These are phyloP conservation scores for Fraxinus albicans DNA, from an alignment of 305 asterid species.

Conservation along the genomic window DNA sequence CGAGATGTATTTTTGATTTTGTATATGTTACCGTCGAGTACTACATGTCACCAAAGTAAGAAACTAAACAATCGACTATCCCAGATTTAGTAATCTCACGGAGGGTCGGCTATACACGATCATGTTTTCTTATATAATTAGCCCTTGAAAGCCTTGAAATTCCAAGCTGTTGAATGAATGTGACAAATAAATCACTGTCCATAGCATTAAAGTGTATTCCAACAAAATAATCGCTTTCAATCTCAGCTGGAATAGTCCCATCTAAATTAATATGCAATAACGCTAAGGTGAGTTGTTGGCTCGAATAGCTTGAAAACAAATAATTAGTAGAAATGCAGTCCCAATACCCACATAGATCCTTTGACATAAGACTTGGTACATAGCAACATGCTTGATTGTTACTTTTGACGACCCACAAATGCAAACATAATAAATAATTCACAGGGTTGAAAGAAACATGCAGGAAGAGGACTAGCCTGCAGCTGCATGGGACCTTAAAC, in stretches of 20 bases:
- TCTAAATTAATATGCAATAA: constrained; percentile 7
- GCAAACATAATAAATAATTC: constrained; percentile 32
- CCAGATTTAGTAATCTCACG: background rate
- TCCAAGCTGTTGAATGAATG: constrained; percentile 4
- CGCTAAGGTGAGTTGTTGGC: constrained; percentile 13
- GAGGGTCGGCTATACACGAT: background rate
- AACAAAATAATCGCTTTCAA: constrained; percentile 42
- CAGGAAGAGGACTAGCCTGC: constrained; percentile 25
- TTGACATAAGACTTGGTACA: constrained; percentile 28
- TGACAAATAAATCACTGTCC: background rate
- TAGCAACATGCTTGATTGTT: constrained; percentile 38
- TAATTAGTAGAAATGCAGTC: background rate
- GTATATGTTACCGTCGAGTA: background rate
- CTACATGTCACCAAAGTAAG: background rate
- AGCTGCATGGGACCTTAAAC: constrained; percentile 31
- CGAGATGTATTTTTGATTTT: background rate
- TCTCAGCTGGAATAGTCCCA: constrained; percentile 52
- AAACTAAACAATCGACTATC: background rate
- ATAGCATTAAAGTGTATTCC: constrained; percentile 23
- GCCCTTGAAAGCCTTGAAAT: background rate
- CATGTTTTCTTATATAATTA: background rate
- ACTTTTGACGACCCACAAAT: constrained; percentile 28
- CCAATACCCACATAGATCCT: constrained; percentile 9
- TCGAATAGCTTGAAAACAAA: background rate
- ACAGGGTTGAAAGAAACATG: constrained; percentile 39